Evolutionary conservation across 148 eudicot species (phyloP), one percentile per base, ranked within the genome.

Genomic region (Pharnaceum exiguum): DNA sequence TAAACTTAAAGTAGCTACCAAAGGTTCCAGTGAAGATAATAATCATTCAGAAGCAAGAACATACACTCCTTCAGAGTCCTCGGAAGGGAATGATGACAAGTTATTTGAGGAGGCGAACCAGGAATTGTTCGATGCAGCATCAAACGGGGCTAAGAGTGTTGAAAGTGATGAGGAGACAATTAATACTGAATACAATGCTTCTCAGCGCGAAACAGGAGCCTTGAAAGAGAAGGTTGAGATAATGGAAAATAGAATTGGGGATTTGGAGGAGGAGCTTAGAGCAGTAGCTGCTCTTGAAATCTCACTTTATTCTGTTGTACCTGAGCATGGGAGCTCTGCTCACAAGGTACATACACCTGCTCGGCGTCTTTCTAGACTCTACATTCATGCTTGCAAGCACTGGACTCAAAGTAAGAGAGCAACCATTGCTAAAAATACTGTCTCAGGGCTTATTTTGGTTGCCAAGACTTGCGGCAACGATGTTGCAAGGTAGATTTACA

Each of bases 321-420:
- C 95, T 10, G 91, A 86, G 75, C 97, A 90, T 75, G 91, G 86
- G n/a, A 82, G 86, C 52, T 90, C 97, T 4, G 83, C 89, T 38
- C 87, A 90, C 67, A 87, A 86, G 71, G 85, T 86, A 57, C 97
- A 90, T 71, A 78, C 89, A 32, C 97, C 97, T 58, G 95, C 97
- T 55, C 71, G 91, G 37, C 95, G 88, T 45, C 95, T 90, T 71
- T 84, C 86, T 68, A 79, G 90, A 51, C 72, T 86, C 10, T 90
- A 90, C 57, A 61, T 90, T 23, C 88, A 84, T 67, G 84, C 95
- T 27, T 84, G 89, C 76, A 84, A 86, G 69, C 59, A 86, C 50
- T 86, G 84, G 84, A 68, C 86, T 33, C 84, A 59, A 67, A 74
- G 72, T 30, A 84, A 66, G 67, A 76, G 83, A 38, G 97, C 84